Base-by-base conservation (phyloP, 2,329 filamentous ascomycete genomes). In the Penicillium paneum region DNA sequence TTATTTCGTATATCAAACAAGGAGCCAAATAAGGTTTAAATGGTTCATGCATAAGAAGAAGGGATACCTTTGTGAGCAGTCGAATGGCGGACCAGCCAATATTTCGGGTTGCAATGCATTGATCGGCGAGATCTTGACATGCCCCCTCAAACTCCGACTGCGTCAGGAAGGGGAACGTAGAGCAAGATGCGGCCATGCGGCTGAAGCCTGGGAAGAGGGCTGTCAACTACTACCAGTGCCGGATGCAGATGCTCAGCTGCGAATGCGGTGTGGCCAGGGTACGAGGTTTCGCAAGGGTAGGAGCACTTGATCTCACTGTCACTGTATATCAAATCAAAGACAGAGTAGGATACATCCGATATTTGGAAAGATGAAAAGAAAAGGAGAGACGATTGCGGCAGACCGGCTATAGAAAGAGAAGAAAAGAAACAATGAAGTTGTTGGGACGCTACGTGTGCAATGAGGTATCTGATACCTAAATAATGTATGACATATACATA, bases 121-220 rank as follows among this genome's bases (percentile, higher is more conserved):
- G 32, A 60, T 64, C 53, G 49, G 62, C 52, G 75, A 83, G 50
- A 81, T 83, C 66, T 78, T 86, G 82, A 69, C 87, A 90, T 51
- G 80, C 82, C 65, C 84, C 79, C 49, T 81, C 73, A 60, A 90
- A 90, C 66, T 90, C 86, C 38, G 83, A 79, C 11, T 73, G 65
- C 11, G 74, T 81, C 28, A 90, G 78, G 55, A 81, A 82, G 7
- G 87, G 87, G 66, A 86, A 90, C 47, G 53, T 54, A 45, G 65
- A 66, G 34, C 46, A 53, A 26, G 7, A 24, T 17, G 19, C 45
- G n/a, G 49, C 47, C 58, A 60, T 61, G 49, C 31, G 39, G 52
- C 54, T 57, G 55, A 39, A 39, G 31, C 24, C 28, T 42, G 5
- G 36, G 19, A 3, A 15, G 32, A 39, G 28, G 17, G 29, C 47